A percentile compares a stretch with the other conserved stretches of the same genome.
These are phyloP conservation scores for Geosiphon pyriformis DNA, from an alignment of 192 early-diverging fungal genomes.

Conservation along the genomic window DNA sequence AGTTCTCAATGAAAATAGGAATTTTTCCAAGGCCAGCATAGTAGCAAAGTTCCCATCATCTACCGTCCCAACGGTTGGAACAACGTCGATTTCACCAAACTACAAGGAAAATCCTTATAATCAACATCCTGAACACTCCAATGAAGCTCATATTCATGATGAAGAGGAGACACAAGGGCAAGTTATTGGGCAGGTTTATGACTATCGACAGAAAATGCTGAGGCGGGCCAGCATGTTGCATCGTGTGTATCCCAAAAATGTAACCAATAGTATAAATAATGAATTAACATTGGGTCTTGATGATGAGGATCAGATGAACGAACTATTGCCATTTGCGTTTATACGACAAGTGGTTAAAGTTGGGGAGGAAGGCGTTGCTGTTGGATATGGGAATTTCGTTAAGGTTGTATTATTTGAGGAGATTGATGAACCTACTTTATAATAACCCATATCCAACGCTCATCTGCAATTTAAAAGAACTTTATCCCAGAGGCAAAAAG, in stretches of 20 bases:
- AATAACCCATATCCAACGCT: not conserved
- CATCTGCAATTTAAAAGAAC: too few relatives aligned
- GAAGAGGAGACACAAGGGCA: constrained; percentile 1
- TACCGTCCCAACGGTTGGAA: not conserved
- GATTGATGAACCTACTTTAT: not conserved
- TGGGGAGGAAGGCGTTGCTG: constrained; percentile 15
- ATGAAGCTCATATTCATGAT: not conserved
- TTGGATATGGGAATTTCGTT: constrained; percentile 23
- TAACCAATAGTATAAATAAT: not conserved
- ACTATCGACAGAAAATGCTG: constrained; percentile 3
- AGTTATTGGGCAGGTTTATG: constrained; percentile 2
- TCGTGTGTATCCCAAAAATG: constrained; percentile 2
- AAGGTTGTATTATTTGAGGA: constrained; percentile 19
- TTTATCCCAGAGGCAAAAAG: too few relatives aligned
- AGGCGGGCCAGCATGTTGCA: not conserved
- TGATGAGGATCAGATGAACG: constrained; percentile 22
- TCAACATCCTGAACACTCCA: not conserved
- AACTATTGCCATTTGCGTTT: constrained; percentile 20
- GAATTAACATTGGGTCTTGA: not conserved
- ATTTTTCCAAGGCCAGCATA: too few relatives aligned
- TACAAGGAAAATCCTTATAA: not conserved
- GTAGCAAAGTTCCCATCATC: not conserved
- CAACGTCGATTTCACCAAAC: not conserved
- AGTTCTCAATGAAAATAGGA: too few relatives aligned
- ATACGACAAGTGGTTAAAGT: constrained; percentile 23